Base-by-base conservation (phyloP, 2,329 filamentous ascomycete species). In the Chaetomium sp. region DNA sequence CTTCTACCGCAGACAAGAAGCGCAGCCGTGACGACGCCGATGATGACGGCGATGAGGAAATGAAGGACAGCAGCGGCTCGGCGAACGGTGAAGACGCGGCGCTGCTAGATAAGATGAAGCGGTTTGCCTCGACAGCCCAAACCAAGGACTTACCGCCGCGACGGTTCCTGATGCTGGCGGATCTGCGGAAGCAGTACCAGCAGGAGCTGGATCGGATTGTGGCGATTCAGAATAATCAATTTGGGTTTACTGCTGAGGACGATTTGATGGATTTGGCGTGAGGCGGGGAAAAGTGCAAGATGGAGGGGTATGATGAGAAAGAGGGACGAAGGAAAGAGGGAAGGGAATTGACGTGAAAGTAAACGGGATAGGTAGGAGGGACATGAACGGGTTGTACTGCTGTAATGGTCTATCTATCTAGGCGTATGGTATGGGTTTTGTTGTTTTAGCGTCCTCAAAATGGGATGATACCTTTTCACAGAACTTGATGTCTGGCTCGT, bases 121-220 rank as follows among this genome's bases (percentile, higher is more conserved):
- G 61, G 60, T 64, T 65, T 27, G 19, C 19, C 45, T 42, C 58
- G 53, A 14, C 52, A 34, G 33, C 51, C 46, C 43, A 40, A n/a
- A 33, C 62, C 65, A 58, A 71, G 59, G 63, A 57, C 53, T 36
- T 54, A 47, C 44, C 71, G 11, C 87, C 86, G 74, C 84, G 91
- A 59, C 86, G 82, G 68, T 84, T 97, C 38, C 80, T 97, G 12
- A 96, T 89, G 36, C 74, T 99, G 53, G 87, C 87, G 35, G 91
- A 96, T 69, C 76, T 97, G 52, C 81, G 91, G 66, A 89, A 87
- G 70, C 88, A 92, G 68, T 99, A 96, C 70, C 89, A 95, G 72
- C 83, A 81, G 32, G 91, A 97, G 71, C 74, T 99, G 66, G 94
- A 99, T 72, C 81, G 90, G 60, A 87, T 94, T 63, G 89, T 87